These are phyloP conservation scores for Nannochloris sp. DNA, from an alignment of 139 green algal genomes.

Conservation along the genomic window DNA sequence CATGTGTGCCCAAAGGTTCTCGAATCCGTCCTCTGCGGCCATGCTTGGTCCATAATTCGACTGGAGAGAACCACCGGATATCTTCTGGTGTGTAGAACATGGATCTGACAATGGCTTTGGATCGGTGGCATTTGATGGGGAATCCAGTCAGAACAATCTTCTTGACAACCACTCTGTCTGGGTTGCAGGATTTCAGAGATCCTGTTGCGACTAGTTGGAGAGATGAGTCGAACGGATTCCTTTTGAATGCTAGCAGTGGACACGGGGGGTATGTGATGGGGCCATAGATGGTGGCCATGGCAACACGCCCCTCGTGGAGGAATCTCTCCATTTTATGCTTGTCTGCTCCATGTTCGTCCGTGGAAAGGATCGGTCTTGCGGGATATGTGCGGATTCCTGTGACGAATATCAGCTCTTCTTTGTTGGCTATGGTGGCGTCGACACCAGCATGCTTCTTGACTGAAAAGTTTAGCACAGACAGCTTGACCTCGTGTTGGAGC, in stretches of 20 bases:
- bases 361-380: constrained; percentile 55
- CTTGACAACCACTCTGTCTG: constrained; percentile 83
- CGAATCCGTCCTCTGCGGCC: constrained; percentile 83
- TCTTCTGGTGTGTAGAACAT: constrained; percentile 96
- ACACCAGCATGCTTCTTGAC: constrained; percentile 60
- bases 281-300: constrained; percentile 65
- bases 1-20: constrained; percentile 92
- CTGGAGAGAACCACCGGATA: constrained; percentile 82
- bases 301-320: constrained; percentile 46
- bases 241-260: constrained; percentile 86
- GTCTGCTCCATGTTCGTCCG: constrained; percentile 62
- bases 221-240: background rate
- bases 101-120: constrained; percentile 76
- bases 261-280: constrained; percentile 78
- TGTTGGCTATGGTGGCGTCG: constrained; percentile 54
- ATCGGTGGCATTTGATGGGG: constrained; percentile 78
- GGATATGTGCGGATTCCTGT: constrained; percentile 49
- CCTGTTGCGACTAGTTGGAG: constrained; percentile 30
- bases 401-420: constrained; percentile 75
- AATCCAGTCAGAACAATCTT: constrained; percentile 78
- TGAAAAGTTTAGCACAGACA: constrained; percentile 78
- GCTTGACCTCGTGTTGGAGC: constrained; percentile 85
- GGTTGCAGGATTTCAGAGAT: constrained; percentile 57
- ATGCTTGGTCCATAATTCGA: constrained; percentile 90
- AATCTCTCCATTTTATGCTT: constrained; percentile 95